Conservation (phyloP, 805 yeast species). For the Ogataea sp. region DNA sequence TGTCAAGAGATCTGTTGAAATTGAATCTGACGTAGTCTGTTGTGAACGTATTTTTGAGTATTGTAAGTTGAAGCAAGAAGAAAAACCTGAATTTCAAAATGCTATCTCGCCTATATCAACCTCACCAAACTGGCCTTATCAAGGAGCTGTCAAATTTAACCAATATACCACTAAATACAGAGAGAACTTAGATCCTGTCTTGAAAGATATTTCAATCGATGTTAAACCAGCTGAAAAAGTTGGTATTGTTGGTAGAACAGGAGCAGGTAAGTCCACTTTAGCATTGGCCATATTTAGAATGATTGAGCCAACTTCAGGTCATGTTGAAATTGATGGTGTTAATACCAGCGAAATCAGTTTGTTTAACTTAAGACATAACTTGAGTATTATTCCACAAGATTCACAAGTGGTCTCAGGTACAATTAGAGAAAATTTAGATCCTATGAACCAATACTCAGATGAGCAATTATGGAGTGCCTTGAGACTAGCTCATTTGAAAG, state of each 20-base stretch:
- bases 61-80: slow-evolving; percentile 70
- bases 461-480: slow-evolving; percentile 50
- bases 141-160: slow-evolving; percentile 41
- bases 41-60: slow-evolving; percentile 94
- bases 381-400: slow-evolving; percentile 64
- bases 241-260: slow-evolving; percentile 74
- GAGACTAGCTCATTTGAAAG: slow-evolving; percentile 50
- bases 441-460: slow-evolving; percentile 41
- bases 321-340: slow-evolving; percentile 46
- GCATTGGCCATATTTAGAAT: slow-evolving; percentile 55
- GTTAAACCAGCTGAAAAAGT: slow-evolving; percentile 52
- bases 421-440: slow-evolving; percentile 55
- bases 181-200: slow-evolving; percentile 49
- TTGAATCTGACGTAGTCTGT: slow-evolving; percentile 60
- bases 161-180: slow-evolving; percentile 53
- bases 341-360: slow-evolving; percentile 45
- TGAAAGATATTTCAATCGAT: slow-evolving; percentile 36
- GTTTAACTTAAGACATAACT: slow-evolving; percentile 43
- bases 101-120: slow-evolving; percentile 32
- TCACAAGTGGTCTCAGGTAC: slow-evolving; percentile 63
- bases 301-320: slow-evolving; percentile 48
- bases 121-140: slow-evolving; percentile 42
- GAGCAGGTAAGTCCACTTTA: slow-evolving; percentile 65
- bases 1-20: slow-evolving; percentile 54
- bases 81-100: slow-evolving; percentile 32